These are phyloP conservation scores for Cinnamomum micranthum DNA, from an alignment of 164 flowering plant genomes.

Conservation along the genomic window DNA sequence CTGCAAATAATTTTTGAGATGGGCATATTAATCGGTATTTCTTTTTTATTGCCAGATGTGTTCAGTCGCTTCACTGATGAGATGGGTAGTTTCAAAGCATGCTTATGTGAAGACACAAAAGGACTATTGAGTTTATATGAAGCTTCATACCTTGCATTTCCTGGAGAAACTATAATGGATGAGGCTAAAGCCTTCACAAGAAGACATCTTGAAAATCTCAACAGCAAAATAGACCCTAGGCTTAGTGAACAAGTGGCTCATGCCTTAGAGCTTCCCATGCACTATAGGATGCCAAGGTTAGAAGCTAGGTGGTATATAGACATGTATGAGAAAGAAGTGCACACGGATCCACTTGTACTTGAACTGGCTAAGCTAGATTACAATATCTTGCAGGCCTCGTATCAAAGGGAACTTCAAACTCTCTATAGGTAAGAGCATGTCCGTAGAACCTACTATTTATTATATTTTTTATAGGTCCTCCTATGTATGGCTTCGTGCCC, in stretches of 20 bases:
- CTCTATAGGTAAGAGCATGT: neutral
- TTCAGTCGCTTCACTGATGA: constrained; percentile 27
- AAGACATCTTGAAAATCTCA: constrained; percentile 14
- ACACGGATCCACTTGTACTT: neutral
- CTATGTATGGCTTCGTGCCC: too few species aligned
- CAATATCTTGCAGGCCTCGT: neutral
- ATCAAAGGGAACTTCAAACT: neutral
- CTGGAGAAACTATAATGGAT: constrained; percentile 48
- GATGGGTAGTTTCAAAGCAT: constrained; percentile 19
- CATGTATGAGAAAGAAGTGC: neutral
- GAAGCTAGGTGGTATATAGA: constrained; percentile 18
- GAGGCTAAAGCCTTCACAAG: constrained; percentile 32
- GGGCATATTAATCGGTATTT: neutral
- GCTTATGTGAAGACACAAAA: constrained; percentile 12
- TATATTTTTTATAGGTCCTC: too few species aligned
- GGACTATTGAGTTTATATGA: constrained; percentile 34
- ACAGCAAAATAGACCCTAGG: neutral
- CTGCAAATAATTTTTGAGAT: neutral
- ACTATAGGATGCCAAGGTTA: constrained; percentile 38
- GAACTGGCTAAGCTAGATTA: constrained; percentile 7
- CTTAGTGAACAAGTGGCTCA: constrained; percentile 16
- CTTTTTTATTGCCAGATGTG: constrained; percentile 8
- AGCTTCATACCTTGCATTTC: constrained; percentile 29
- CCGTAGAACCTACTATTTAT: too few species aligned
- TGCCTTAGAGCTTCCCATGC: constrained; percentile 35